A percentile compares a stretch with the other conserved stretches of the same genome.
These are phyloP conservation scores for Geranium rotundifolium DNA, from an alignment of 345 rosid species.

Conservation along the genomic window DNA sequence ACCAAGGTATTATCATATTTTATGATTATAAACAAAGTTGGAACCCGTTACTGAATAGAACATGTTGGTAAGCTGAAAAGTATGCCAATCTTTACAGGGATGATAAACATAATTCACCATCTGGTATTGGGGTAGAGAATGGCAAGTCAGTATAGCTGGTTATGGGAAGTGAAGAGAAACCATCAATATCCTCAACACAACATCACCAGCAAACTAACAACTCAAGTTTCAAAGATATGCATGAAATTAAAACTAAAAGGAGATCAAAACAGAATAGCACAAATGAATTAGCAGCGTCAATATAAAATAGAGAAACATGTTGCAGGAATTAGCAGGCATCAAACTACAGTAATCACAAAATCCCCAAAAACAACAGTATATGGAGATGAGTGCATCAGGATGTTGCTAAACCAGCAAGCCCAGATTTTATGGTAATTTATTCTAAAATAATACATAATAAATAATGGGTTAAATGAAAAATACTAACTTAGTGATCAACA, in stretches of 20 bases:
- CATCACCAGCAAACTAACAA: constrained; percentile 13
- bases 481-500: too few relatives aligned
- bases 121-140: constrained; percentile 20
- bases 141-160: constrained; percentile 20
- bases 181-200: constrained; percentile 17
- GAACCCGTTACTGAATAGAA: neutral
- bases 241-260: constrained; percentile 1
- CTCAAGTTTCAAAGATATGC: neutral
- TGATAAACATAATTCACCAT: constrained; percentile 17
- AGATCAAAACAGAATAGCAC: constrained; percentile 4
- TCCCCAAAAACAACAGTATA: neutral
- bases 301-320: constrained; percentile 15
- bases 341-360: constrained; percentile 6
- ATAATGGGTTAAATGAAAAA: neutral
- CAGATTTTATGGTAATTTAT: too few relatives aligned
- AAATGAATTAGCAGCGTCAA: constrained; percentile 1
- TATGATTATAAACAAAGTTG: too few relatives aligned
- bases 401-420: constrained; percentile 17
- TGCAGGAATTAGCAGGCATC: constrained; percentile 19
- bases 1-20: too few relatives aligned
- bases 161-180: constrained; percentile 26
- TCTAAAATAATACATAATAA: too few relatives aligned
- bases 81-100: constrained; percentile 34
- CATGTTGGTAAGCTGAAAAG: neutral
- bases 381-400: constrained; percentile 11